Percentiles rank a stretch among this genome's conserved stretches.
Evolutionary conservation across 495 filamentous ascomycete genomes (phyloP).

Genomic region (Cenococcum geophilum): DNA sequence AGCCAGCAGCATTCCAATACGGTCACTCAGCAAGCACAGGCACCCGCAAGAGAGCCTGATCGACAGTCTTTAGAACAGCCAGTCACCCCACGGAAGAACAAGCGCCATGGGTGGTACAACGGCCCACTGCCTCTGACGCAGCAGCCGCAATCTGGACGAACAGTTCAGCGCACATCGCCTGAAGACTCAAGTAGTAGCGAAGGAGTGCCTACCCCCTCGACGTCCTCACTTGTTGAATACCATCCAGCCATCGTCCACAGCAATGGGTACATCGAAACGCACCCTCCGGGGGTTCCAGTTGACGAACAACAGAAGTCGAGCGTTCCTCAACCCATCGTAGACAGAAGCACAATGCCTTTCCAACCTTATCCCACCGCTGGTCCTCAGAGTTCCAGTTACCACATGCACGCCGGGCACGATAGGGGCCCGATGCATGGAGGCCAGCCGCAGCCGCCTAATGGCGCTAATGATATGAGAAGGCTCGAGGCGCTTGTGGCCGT

Average conservation of each 20-base stretch:
- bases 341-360: constrained; percentile 15
- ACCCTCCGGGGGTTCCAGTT: constrained; percentile 36
- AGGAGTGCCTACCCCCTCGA: constrained; percentile 59
- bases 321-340: constrained; percentile 40
- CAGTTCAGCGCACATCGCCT: constrained; percentile 53
- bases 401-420: constrained; percentile 34
- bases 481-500: constrained; percentile 84
- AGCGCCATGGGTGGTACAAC: constrained; percentile 65
- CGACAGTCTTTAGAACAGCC: constrained; percentile 38
- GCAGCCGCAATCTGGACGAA: constrained; percentile 10
- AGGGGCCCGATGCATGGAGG: constrained; percentile 26
- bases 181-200: constrained; percentile 70
- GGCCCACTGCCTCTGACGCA: constrained; percentile 44
- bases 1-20: constrained; percentile 8
- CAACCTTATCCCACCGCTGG: constrained; percentile 12
- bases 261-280: constrained; percentile 55
- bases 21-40: constrained; percentile 20
- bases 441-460: constrained; percentile 24
- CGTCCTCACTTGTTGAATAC: constrained; percentile 52
- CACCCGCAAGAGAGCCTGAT: constrained; percentile 14
- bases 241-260: constrained; percentile 60
- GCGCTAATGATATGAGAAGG: constrained; percentile 55
- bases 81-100: constrained; percentile 51
- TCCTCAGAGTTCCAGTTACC: constrained; percentile 26
- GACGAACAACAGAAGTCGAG: constrained; percentile 40